Conservation (phyloP, 345 rosid species). For the Microcos paniculata region DNA sequence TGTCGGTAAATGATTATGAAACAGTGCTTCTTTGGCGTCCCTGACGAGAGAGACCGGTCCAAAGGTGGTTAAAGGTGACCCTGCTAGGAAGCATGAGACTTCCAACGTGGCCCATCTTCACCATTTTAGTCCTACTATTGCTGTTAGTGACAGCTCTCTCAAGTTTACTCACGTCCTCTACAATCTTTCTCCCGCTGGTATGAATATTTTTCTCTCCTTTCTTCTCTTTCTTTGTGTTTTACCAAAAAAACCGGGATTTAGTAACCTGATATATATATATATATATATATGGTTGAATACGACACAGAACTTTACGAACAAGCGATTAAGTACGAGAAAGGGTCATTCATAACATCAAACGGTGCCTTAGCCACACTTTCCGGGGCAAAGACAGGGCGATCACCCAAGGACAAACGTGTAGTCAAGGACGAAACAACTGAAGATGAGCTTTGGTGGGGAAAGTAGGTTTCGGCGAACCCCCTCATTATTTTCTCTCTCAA, state of each 20-base stretch:
- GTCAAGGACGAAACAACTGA: constrained; percentile 73
- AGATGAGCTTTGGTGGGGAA: constrained; percentile 96
- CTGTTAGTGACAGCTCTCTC: constrained; percentile 68
- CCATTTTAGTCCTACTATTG: constrained; percentile 44
- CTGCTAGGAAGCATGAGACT: constrained; percentile 56
- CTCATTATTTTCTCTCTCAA: too few species aligned
- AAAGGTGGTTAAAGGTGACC: constrained; percentile 76
- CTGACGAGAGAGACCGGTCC: constrained; percentile 91
- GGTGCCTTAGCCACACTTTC: constrained; percentile 95
- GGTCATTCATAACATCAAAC: constrained; percentile 76
- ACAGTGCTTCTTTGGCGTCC: constrained; percentile 95
- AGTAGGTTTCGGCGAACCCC: constrained; percentile 49
- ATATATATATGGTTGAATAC: too few species aligned
- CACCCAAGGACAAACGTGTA: constrained; percentile 93
- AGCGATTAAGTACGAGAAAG: constrained; percentile 81
- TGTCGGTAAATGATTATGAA: not conserved
- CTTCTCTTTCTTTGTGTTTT: not conserved
- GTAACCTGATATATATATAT: not conserved
- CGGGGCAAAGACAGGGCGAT: constrained; percentile 90
- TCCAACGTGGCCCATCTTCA: constrained; percentile 38
- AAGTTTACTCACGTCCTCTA: constrained; percentile 92
- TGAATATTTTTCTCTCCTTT: not conserved
- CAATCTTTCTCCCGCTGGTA: constrained; percentile 95
- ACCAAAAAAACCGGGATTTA: not conserved
- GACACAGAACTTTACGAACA: constrained; percentile 85